Evolutionary conservation across 1,284 basidiomycete species (phyloP), one percentile per base, ranked within the genome.

Genomic region (Leccinum pachyderme): DNA sequence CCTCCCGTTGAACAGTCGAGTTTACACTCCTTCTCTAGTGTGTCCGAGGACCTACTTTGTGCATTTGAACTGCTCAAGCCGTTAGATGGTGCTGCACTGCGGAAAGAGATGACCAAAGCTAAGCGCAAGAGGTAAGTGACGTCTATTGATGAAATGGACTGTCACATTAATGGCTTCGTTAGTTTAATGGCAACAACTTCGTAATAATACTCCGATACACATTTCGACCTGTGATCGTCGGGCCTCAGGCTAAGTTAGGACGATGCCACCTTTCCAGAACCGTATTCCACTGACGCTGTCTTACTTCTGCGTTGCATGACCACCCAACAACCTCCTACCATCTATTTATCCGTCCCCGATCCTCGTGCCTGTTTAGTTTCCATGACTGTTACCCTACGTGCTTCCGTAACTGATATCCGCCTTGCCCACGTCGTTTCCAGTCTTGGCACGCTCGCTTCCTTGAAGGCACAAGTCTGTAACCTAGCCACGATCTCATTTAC

Each of bases 41-140:
- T 99, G 7, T 98, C 95, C 13, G 96, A 98, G 74, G 97, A 99
- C 72, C 75, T 99, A 54, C 77, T 99, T 37, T 99, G 97, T 68
- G 96, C 97, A 12, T 99, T 99, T 67, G 96, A 99, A 73, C 79
- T 99, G 54, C 83, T 99, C 59, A 98, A 98, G 72, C 96, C 96
- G 6, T 79, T 99, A 62, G 96, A 98, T 67, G 94, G 93, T 4
- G 89, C 94, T 15, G 95, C 95, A 47, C 75, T 98, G 62, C 93
- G 95, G 67, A 99, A 98, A 76, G 96, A 98, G 73, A 98, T 99
- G 95, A 95, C 93, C 31, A 98, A 97, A 77, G 94, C 91, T 57
- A 98, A 96, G 78, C 88, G 95, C 78, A 95, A 96, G 82, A 96
- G 92, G 91, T 92, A 57, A 57, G 63, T 28, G 24, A 27, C 2